Conservation (phyloP, 2,329 filamentous ascomycete species). For the Aspergillus phoenicis region DNA sequence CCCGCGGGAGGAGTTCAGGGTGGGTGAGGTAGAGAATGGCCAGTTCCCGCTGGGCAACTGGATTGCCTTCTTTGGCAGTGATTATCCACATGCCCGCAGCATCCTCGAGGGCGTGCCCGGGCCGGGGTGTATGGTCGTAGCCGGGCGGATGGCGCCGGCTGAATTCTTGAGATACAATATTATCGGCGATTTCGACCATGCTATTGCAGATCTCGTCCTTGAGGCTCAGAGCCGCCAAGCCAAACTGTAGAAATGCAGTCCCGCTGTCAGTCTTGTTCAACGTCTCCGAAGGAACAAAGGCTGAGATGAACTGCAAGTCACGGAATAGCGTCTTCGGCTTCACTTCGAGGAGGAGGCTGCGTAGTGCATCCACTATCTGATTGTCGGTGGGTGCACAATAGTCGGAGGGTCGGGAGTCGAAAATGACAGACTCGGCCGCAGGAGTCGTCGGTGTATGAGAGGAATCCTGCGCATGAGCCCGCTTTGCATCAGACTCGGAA, state of each 20-base stretch:
- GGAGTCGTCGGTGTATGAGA: constrained; percentile 27
- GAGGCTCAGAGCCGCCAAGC: constrained; percentile 80
- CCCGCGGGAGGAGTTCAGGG: constrained; percentile 77
- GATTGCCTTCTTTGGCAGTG: constrained; percentile 87
- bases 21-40: constrained; percentile 92
- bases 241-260: constrained; percentile 89
- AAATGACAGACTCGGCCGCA: constrained; percentile 34
- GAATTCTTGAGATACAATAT: constrained; percentile 63
- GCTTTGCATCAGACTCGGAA: constrained; percentile 27
- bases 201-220: constrained; percentile 86
- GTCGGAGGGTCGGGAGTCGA: constrained; percentile 43
- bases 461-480: constrained; percentile 20
- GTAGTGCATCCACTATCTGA: constrained; percentile 65
- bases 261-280: constrained; percentile 61
- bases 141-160: constrained; percentile 40
- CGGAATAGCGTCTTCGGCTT: constrained; percentile 81
- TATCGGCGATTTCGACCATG: constrained; percentile 75
- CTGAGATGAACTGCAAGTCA: constrained; percentile 72
- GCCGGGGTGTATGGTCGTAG: constrained; percentile 33
- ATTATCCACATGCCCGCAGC: constrained; percentile 89
- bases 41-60: constrained; percentile 87
- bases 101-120: constrained; percentile 59
- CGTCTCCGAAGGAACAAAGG: constrained; percentile 60
- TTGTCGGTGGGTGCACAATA: constrained; percentile 61
- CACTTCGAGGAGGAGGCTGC: constrained; percentile 67